phyloP scores from a whole-genome alignment of 2,329 filamentous ascomycete genomes.

The Pseudopithomyces maydicus region DNA sequence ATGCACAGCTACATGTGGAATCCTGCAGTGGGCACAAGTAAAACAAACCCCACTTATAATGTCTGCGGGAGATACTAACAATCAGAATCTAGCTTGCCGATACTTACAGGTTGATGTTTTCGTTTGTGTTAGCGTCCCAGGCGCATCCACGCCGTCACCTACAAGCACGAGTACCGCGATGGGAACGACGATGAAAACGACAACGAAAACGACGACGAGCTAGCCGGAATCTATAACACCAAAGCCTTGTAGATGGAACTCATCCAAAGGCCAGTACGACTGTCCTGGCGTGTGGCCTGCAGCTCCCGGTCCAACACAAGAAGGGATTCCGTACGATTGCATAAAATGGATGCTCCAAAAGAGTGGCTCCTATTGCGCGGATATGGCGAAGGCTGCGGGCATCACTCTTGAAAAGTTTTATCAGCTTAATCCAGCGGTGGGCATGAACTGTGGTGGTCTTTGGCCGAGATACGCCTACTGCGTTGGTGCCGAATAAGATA shows the following conservation, averaged over 20 bases:
- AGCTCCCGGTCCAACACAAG: neutral
- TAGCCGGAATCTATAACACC: neutral
- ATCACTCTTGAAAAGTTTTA: neutral
- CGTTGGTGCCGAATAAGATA: neutral
- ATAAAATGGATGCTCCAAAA: neutral
- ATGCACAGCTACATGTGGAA: neutral
- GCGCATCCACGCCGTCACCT: neutral
- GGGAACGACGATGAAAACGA: neutral
- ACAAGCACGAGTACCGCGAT: neutral
- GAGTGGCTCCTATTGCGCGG: neutral
- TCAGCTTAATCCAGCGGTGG: neutral
- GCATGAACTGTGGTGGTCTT: neutral
- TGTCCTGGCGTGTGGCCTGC: neutral
- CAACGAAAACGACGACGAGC: neutral
- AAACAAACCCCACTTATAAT: neutral
- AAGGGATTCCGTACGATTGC: neutral
- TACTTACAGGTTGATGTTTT: neutral
- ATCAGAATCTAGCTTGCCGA: neutral
- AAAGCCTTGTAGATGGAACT: neutral
- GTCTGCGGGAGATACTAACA: neutral
- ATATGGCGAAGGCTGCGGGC: neutral
- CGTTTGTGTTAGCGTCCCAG: neutral
- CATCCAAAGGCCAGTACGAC: neutral
- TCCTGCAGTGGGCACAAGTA: neutral
- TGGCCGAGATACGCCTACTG: neutral